Evolutionary conservation across 805 yeast genomes (phyloP), one percentile per base, ranked within the genome.

Genomic region (Myxozyma kluyveri): DNA sequence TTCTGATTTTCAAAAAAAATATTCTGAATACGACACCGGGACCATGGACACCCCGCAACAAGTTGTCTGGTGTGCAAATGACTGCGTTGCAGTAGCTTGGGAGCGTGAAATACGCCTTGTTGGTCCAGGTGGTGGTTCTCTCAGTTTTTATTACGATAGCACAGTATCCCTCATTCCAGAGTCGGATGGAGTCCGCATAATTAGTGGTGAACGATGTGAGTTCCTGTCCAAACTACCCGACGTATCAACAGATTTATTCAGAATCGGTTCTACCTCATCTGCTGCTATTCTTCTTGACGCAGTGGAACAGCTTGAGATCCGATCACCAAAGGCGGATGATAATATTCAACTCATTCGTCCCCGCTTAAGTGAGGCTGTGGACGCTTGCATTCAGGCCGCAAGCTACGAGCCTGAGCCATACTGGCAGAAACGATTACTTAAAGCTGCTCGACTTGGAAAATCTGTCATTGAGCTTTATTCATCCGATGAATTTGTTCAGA

Each of bases 401-500:
- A 67, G 80, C 2, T 83, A 82, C 49, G 98, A 91, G 62, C 81
- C 88, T 61, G 88, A 83, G 55, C 77, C 86, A 0, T 72, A 74
- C 47, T 79, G 90, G 84, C 99, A 93, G 62, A 89, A 88, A 65
- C 79, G 78, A 45, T 70, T 91, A 7, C 68, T 93, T 35, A 76
- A 81, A 47, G 96, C 96, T 1, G 96, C 90, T 0, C 74, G 86
- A 0, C 87, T 90, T 69, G 99, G 97, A 0, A 93, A 91, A 61
- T 75, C 86, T 0, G 63, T 77, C 37, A 64, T 76, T 40, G 79
- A 77, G 6, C 63, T 73, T 2, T 79, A 75, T 61, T 83, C 82
- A 63, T 73, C 89, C 2, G 79, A 79, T 51, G 69, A 73, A 42
- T 88, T 84, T 61, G 78, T 88, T 2, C 73, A 74, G n/a, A 78